Conservation (phyloP, 805 yeast genomes). For the Metschnikowia bowlesiae region DNA sequence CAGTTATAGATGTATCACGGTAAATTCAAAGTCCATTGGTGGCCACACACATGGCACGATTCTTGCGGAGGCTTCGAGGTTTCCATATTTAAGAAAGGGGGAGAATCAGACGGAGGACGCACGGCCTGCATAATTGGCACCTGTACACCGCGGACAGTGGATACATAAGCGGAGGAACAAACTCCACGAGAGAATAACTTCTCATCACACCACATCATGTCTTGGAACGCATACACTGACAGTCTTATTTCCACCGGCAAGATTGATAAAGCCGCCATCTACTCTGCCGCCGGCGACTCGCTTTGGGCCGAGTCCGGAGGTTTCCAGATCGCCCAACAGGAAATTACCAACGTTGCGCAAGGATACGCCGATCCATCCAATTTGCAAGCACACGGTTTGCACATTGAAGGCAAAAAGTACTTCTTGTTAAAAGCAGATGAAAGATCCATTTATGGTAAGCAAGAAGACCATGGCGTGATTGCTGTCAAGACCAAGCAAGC, state of each 20-base stretch:
- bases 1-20: background rate
- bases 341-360: conserved; percentile 65
- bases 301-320: conserved; percentile 85
- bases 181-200: background rate
- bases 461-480: conserved; percentile 81
- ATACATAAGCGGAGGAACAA: conserved; percentile 3
- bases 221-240: conserved; percentile 82
- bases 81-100: background rate
- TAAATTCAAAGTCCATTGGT: too few species aligned
- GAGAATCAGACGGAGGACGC: background rate
- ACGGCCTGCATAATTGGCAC: background rate
- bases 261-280: conserved; percentile 88
- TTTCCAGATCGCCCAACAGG: conserved; percentile 60
- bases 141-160: conserved; percentile 2
- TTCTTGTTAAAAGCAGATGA: conserved; percentile 86
- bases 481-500: conserved; percentile 94
- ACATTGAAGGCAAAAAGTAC: conserved; percentile 80
- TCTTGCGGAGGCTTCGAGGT: too few species aligned
- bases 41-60: too few species aligned
- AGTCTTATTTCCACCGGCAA: conserved; percentile 80
- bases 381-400: conserved; percentile 83
- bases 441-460: conserved; percentile 89
- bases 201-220: conserved; percentile 10
- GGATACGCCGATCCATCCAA: conserved; percentile 79
- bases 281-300: conserved; percentile 91